Evolutionary conservation across 805 yeast species (phyloP).

Genomic region (Starmerella asiatica): DNA sequence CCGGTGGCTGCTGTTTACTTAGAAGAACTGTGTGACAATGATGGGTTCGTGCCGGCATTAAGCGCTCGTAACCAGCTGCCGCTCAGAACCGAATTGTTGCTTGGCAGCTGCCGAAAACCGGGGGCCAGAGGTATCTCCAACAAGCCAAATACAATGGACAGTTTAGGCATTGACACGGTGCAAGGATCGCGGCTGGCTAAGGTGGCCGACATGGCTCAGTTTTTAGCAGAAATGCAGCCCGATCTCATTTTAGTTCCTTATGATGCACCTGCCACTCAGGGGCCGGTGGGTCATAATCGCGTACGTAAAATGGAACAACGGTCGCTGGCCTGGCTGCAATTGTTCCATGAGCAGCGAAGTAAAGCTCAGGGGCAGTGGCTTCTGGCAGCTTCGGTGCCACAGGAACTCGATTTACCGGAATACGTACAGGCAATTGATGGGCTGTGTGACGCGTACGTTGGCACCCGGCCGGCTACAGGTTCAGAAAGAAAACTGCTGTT

Average conservation of each 20-base stretch:
- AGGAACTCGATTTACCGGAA: constrained; percentile 18
- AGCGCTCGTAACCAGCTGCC: constrained; percentile 21
- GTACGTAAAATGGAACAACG: constrained; percentile 28
- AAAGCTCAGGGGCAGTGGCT: constrained; percentile 1
- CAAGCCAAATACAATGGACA: constrained; percentile 25
- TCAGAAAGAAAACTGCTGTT: constrained; percentile 6
- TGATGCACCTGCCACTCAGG: constrained; percentile 25
- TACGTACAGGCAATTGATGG: constrained; percentile 15
- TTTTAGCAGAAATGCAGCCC: constrained; percentile 21
- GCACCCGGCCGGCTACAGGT: background rate
- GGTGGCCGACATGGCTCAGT: constrained; percentile 18
- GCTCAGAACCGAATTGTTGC: constrained; percentile 20
- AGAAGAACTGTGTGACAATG: constrained; percentile 29
- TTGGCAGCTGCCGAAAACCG: constrained; percentile 24
- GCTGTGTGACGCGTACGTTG: constrained; percentile 11
- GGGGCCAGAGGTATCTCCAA: constrained; percentile 23
- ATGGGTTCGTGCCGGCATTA: constrained; percentile 18
- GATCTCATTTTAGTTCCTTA: constrained; percentile 28
- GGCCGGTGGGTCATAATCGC: constrained; percentile 28
- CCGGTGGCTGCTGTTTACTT: constrained; percentile 25
- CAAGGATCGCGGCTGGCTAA: constrained; percentile 28
- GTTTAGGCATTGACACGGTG: constrained; percentile 26
- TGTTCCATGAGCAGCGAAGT: constrained; percentile 10
- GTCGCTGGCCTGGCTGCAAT: constrained; percentile 26
- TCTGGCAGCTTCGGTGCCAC: constrained; percentile 26